phyloP scores from a whole-genome alignment of 805 yeast species.

The Clavispora santaluciae region DNA sequence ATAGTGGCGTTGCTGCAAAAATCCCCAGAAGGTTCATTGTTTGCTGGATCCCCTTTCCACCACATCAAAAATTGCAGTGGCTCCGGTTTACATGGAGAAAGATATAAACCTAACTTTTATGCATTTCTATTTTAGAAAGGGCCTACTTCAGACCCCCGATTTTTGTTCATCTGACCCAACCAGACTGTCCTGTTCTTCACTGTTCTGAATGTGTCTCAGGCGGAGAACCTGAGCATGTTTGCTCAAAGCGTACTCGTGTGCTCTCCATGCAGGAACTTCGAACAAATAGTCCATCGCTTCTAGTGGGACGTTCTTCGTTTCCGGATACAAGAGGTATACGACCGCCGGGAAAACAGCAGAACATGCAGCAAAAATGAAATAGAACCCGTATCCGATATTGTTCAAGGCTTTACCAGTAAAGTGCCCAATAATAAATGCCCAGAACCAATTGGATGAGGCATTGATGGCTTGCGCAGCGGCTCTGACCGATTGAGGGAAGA shows the following conservation, averaged over 20 bases:
- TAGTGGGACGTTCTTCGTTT: slow-evolving; percentile 34
- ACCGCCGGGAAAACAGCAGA: slow-evolving; percentile 24
- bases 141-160: background rate
- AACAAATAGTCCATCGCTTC: slow-evolving; percentile 30
- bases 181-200: background rate
- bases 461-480: slow-evolving; percentile 40
- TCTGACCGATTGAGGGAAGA: slow-evolving; percentile 40
- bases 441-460: slow-evolving; percentile 45
- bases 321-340: slow-evolving; percentile 33
- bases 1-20: too few relatives aligned
- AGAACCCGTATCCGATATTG: slow-evolving; percentile 40
- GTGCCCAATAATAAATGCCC: slow-evolving; percentile 47
- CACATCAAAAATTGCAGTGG: too few relatives aligned
- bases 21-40: too few relatives aligned
- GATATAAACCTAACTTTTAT: background rate
- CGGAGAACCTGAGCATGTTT: slow-evolving; percentile 7
- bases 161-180: background rate
- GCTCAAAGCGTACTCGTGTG: slow-evolving; percentile 23
- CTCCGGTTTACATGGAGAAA: too few relatives aligned
- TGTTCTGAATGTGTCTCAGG: background rate
- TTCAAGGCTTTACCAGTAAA: slow-evolving; percentile 42
- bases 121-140: background rate
- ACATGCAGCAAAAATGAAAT: slow-evolving; percentile 37
- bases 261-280: slow-evolving; percentile 32
- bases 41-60: too few relatives aligned